Evolutionary conservation across 129 eudicot species (phyloP).

Genomic region (Flaveria bidentis): DNA sequence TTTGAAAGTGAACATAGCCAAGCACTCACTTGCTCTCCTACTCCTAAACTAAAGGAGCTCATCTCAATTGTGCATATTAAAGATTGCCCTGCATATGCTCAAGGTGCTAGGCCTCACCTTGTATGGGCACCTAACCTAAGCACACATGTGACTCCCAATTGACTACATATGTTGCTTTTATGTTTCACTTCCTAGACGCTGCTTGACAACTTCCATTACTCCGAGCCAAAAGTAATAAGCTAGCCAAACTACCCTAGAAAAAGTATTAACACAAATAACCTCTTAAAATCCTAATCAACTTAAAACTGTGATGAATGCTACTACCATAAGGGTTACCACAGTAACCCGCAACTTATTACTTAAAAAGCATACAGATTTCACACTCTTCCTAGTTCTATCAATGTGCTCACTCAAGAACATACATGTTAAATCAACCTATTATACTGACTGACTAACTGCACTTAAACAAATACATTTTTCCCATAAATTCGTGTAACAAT

Average conservation of each 20-base stretch:
- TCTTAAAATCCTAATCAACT: not conserved
- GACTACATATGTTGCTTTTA: no score
- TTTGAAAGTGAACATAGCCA: not conserved
- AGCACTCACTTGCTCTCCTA: not conserved
- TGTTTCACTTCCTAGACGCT: no score
- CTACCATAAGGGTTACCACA: not conserved
- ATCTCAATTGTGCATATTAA: no score
- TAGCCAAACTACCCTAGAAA: not conserved
- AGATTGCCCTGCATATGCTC: no score
- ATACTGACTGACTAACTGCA: not conserved
- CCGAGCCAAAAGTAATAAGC: not conserved
- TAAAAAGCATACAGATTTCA: not conserved
- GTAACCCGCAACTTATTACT: not conserved
- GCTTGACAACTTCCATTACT: not conserved
- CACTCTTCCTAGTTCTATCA: not conserved
- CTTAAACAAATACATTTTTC: not conserved
- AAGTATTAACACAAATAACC: no score
- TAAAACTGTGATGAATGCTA: not conserved
- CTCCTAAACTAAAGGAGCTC: no score
- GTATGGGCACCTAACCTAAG: not conserved
- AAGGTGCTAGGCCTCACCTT: not conserved
- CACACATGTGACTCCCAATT: no score
- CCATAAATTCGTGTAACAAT: not conserved
- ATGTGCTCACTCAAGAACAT: constrained; percentile 3
- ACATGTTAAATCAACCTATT: not conserved